Base-by-base conservation (phyloP, 2,329 filamentous ascomycete species). In the Harringtonia lauricola region DNA sequence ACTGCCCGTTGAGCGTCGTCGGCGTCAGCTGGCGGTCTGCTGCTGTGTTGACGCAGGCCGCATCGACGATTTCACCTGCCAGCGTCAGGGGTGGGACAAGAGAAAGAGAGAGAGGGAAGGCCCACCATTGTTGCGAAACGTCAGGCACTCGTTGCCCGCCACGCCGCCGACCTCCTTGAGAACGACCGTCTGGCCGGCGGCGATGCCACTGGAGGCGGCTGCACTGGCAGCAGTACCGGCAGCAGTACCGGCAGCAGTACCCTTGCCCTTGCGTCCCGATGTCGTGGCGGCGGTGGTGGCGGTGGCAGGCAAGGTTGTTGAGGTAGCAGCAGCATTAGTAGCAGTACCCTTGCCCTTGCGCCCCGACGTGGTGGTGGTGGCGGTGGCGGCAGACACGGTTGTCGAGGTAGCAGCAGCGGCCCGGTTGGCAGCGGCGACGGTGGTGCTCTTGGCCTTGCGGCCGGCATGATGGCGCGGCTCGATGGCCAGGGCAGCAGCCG, bases 1-100 rank as follows among this genome's bases (percentile, higher is more conserved):
- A 42, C 22, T 51, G 47, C 24, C 59, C 58, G 33, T 55, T 51
- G 21, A 60, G 41, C 8, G 57, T 63, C 8, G 58, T 56, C 13
- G 62, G 61, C 4, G 59, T 64, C 3, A 66, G 52, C 51, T 66
- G 60, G n/a, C 63, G 57, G 51, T 66, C 62, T 8, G 59, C 61
- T 8, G 62, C 53, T 3, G 52, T 52, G 63, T 44, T 34, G 22
- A 44, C 42, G 24, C 42, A 44, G 21, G 36, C 42, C n/a, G 42
- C 61, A 41, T 67, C 59, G 37, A 66, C 64, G 18, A 66, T 65
- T 46, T 65, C 59, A 44, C 64, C 62, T 64, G 24, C 14, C 44
- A 34, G 31, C 31, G 9, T 13, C 26, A n/a, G n/a, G n/a, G n/a
- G 19, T 17, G 15, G 24, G 8, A 17, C 6, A 8, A n/a, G 14